phyloP scores from a whole-genome alignment of 129 eudicot genomes.

The Mikania micrantha region DNA sequence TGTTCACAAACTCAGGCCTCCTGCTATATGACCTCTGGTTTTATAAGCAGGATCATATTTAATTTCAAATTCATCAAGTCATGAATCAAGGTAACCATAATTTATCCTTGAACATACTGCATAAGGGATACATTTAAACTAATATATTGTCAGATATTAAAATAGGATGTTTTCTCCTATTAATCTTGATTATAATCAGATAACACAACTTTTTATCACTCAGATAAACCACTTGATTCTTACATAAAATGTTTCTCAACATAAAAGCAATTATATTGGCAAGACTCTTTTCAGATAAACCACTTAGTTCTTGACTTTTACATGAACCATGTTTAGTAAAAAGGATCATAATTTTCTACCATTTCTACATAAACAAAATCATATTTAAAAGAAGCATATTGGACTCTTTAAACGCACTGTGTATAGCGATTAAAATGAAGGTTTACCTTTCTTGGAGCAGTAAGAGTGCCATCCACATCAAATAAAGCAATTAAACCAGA shows the following conservation, averaged over 20 bases:
- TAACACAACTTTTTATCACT: not conserved
- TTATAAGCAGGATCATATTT: not conserved
- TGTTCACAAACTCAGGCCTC: not conserved
- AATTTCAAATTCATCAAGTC: not conserved
- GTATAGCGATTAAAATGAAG: not conserved
- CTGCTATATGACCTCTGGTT: not conserved
- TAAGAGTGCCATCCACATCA: slow-evolving; percentile 96
- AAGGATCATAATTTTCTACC: not conserved
- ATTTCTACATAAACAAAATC: not conserved
- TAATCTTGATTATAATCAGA: not conserved
- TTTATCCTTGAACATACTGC: not conserved
- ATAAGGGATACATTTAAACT: not conserved
- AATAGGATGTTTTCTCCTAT: not conserved
- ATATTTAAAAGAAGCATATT: not conserved
- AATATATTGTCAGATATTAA: not conserved
- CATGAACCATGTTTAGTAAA: not conserved
- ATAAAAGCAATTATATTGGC: not conserved
- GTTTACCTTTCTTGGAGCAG: slow-evolving; percentile 76
- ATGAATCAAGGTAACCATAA: not conserved
- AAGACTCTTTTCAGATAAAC: not conserved
- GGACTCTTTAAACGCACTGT: not conserved
- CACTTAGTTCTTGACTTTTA: too few species aligned
- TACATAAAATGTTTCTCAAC: not conserved
- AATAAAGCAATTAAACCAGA: slow-evolving; percentile 87
- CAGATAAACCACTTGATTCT: not conserved